phyloP scores from a whole-genome alignment of 352 stramenopile genomes.

The Blastocystis hominis region DNA sequence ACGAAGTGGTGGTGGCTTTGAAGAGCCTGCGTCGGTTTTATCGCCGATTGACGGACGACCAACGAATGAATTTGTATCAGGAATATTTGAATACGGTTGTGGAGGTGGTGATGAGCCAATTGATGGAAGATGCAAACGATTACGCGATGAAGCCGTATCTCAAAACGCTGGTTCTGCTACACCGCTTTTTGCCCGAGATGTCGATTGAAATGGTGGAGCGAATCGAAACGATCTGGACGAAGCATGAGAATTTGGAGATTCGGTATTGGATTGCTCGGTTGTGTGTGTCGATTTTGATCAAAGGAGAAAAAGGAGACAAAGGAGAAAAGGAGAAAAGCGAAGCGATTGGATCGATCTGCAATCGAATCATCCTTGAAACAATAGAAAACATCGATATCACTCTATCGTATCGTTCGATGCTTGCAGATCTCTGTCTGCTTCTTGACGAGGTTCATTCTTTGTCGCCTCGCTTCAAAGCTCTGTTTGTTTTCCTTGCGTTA shows the following conservation, averaged over 20 bases:
- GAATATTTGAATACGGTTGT: background rate
- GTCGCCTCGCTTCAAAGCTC: background rate
- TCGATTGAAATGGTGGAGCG: background rate
- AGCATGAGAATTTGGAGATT: background rate
- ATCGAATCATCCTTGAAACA: background rate
- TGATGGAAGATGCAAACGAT: background rate
- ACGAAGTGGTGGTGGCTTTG: background rate
- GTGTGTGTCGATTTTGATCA: background rate
- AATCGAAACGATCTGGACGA: background rate
- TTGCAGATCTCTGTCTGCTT: background rate
- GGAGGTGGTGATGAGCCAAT: background rate
- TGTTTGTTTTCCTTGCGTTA: background rate
- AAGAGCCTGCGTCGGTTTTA: constrained; percentile 28
- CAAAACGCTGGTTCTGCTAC: constrained; percentile 16
- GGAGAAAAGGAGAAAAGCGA: background rate
- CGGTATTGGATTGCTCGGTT: background rate
- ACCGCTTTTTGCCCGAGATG: background rate
- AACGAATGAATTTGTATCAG: background rate
- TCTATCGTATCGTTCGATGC: constrained; percentile 9
- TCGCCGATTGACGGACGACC: background rate
- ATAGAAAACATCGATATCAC: background rate
- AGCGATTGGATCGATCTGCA: background rate
- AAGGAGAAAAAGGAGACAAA: background rate
- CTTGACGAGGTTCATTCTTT: background rate
- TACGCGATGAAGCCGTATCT: constrained; percentile 19